A percentile compares a stretch with the other conserved stretches of the same genome.
These are phyloP conservation scores for Tremella fuciformis DNA, from an alignment of 768 basidiomycete genomes.

Conservation along the genomic window DNA sequence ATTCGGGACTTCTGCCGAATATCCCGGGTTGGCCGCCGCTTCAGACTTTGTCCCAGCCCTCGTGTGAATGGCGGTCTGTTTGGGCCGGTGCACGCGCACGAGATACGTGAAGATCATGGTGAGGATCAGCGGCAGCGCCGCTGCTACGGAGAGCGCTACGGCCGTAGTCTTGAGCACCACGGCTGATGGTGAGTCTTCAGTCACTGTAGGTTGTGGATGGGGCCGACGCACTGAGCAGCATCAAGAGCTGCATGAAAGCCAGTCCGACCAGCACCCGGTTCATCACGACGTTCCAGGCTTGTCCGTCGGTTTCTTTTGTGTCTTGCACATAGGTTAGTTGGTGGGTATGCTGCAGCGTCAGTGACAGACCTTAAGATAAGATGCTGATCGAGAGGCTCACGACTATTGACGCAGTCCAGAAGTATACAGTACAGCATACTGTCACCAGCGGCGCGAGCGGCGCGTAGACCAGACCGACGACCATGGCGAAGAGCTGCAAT, in stretches of 20 bases:
- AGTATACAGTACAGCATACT: slow-evolving; percentile 74
- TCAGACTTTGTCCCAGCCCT: not conserved
- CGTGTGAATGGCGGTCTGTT: slow-evolving; percentile 1
- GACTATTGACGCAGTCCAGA: slow-evolving; percentile 59
- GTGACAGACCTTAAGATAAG: not conserved
- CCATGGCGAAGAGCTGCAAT: slow-evolving; percentile 36
- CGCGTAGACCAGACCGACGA: slow-evolving; percentile 68
- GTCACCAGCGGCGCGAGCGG: slow-evolving; percentile 86
- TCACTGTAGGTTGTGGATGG: not conserved
- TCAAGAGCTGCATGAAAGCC: slow-evolving; percentile 70
- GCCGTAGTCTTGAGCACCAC: slow-evolving; percentile 36
- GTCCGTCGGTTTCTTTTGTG: slow-evolving; percentile 82
- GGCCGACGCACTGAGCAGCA: slow-evolving; percentile 43
- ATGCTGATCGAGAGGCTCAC: slow-evolving; percentile 16
- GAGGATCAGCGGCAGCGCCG: slow-evolving; percentile 19
- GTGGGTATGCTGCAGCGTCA: slow-evolving; percentile 17
- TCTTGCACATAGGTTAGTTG: slow-evolving; percentile 90
- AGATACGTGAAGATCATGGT: slow-evolving; percentile 19
- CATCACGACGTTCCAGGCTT: slow-evolving; percentile 74
- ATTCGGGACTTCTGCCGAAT: not conserved
- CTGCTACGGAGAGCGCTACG: slow-evolving; percentile 15
- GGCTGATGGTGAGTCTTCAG: slow-evolving; percentile 13
- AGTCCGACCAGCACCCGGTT: slow-evolving; percentile 78
- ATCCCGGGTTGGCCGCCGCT: slow-evolving; percentile 4
- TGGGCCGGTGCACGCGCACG: not conserved